Conservation (phyloP, 768 basidiomycete genomes). For the Lentinula lateritia region DNA sequence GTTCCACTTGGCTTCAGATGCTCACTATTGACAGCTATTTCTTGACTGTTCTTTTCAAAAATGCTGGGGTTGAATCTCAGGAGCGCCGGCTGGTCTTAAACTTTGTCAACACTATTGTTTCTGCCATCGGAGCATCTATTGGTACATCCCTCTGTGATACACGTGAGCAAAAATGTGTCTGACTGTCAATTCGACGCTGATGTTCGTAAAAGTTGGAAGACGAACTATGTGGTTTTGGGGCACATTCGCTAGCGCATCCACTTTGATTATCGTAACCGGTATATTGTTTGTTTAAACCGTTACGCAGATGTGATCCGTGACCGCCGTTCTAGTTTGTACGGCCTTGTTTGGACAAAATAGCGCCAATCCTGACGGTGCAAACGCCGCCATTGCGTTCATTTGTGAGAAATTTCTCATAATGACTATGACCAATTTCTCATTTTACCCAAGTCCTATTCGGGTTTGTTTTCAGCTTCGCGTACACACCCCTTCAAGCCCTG, state of each 20-base stretch:
- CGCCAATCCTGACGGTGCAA: constrained; percentile 33
- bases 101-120: constrained; percentile 37
- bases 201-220: constrained; percentile 26
- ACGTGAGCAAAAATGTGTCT: constrained; percentile 14
- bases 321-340: constrained; percentile 24
- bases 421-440: constrained; percentile 16
- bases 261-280: constrained; percentile 37
- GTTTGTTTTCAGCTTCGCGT: constrained; percentile 47
- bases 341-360: constrained; percentile 31
- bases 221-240: constrained; percentile 46
- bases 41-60: constrained; percentile 34
- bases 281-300: not conserved
- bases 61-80: constrained; percentile 33
- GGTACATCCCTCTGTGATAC: constrained; percentile 37
- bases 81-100: constrained; percentile 32
- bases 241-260: constrained; percentile 30
- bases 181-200: not conserved
- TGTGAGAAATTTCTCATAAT: constrained; percentile 23
- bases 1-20: not conserved
- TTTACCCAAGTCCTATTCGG: constrained; percentile 40
- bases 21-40: constrained; percentile 28
- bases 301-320: not conserved
- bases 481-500: constrained; percentile 54
- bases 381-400: constrained; percentile 40
- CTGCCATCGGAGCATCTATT: constrained; percentile 33